Evolutionary conservation across 192 early-diverging fungal genomes (phyloP).

Genomic region (Coemansia sp.): DNA sequence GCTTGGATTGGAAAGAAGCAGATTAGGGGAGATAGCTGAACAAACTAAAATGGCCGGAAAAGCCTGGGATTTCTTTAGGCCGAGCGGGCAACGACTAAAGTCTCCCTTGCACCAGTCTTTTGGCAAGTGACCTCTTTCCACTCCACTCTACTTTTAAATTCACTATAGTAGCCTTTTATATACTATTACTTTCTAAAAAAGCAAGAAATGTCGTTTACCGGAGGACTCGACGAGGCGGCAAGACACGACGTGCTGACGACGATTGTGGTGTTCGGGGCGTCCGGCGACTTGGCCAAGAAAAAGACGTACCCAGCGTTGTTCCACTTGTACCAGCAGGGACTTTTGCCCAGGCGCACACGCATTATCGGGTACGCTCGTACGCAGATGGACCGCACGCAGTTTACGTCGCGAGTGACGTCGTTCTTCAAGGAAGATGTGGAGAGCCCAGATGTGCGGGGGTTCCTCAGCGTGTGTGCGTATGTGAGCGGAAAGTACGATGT

Average conservation of each 20-base stretch:
- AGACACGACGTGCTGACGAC: slow-evolving; percentile 54
- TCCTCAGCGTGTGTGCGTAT: slow-evolving; percentile 75
- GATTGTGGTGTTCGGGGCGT: slow-evolving; percentile 79
- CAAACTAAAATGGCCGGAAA: too few species aligned
- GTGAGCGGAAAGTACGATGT: slow-evolving; percentile 57
- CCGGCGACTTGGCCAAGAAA: slow-evolving; percentile 96
- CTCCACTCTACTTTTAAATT: too few species aligned
- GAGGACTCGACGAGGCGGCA: slow-evolving; percentile 51
- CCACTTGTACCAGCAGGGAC: slow-evolving; percentile 80
- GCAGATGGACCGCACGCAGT: slow-evolving; percentile 73
- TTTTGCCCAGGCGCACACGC: slow-evolving; percentile 69
- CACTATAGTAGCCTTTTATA: too few species aligned
- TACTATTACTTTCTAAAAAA: not conserved
- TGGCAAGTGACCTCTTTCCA: too few species aligned
- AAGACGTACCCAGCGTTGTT: slow-evolving; percentile 98
- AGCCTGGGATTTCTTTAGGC: too few species aligned
- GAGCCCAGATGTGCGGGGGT: slow-evolving; percentile 52
- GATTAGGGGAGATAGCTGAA: too few species aligned
- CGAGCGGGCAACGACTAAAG: too few species aligned
- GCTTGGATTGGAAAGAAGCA: too few species aligned
- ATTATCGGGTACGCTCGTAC: slow-evolving; percentile 95
- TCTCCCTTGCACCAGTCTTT: too few species aligned
- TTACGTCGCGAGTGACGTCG: slow-evolving; percentile 69
- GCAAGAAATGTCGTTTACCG: slow-evolving; percentile 42
- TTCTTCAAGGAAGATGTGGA: slow-evolving; percentile 62